Evolutionary conservation across 805 yeast genomes (phyloP).

Genomic region (Schwanniomyces vanrijiae): DNA sequence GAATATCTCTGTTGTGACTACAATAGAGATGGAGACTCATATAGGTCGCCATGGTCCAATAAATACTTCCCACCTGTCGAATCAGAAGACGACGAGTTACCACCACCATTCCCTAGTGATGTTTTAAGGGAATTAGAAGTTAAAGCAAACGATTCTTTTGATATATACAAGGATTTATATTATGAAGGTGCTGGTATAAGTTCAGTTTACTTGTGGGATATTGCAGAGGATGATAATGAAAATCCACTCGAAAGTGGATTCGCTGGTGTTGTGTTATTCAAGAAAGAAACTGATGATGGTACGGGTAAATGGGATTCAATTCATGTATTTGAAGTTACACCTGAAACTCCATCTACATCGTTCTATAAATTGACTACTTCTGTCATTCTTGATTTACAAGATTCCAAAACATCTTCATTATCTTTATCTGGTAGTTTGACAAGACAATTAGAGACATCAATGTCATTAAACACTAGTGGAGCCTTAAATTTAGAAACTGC

Average conservation of each 20-base stretch:
- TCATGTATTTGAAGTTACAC: conserved; percentile 80
- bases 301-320: conserved; percentile 86
- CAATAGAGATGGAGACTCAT: conserved; percentile 91
- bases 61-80: conserved; percentile 53
- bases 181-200: conserved; percentile 89
- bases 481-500: conserved; percentile 47
- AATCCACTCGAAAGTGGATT: conserved; percentile 51
- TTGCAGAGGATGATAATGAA: conserved; percentile 53
- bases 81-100: conserved; percentile 50
- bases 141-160: conserved; percentile 86
- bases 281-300: conserved; percentile 58
- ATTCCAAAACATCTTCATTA: conserved; percentile 19
- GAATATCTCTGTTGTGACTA: conserved; percentile 86
- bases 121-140: conserved; percentile 71
- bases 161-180: conserved; percentile 87
- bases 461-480: conserved; percentile 37
- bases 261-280: conserved; percentile 88
- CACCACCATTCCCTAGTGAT: conserved; percentile 73
- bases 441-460: conserved; percentile 69
- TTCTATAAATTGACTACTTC: conserved; percentile 81
- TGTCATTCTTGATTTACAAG: conserved; percentile 69
- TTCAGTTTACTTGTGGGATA: conserved; percentile 90
- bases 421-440: conserved; percentile 81
- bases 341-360: conserved; percentile 36
- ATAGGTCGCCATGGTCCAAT: conserved; percentile 89